These are phyloP conservation scores for Cladosporium sp. DNA, from an alignment of 2,329 filamentous ascomycete genomes.

Conservation along the genomic window DNA sequence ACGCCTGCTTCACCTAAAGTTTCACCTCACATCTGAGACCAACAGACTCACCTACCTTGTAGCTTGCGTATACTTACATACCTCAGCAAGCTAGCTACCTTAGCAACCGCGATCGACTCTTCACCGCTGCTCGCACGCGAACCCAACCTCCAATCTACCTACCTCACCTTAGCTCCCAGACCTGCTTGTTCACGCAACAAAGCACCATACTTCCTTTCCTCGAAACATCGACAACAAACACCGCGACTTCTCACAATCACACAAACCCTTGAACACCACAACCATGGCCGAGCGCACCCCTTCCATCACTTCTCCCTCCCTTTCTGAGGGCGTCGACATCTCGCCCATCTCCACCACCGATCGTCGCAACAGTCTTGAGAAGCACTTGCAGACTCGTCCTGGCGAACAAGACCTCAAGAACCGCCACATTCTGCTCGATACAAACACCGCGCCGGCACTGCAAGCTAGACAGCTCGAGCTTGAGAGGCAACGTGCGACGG, in stretches of 20 bases:
- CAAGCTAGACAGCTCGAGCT: conserved; percentile 64
- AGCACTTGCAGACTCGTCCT: conserved; percentile 46
- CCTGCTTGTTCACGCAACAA: neutral
- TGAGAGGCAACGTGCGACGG: conserved; percentile 62
- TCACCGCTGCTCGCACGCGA: conserved; percentile 1
- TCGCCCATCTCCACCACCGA: conserved; percentile 26
- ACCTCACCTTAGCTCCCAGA: neutral
- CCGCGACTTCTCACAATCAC: neutral
- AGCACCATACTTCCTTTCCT: neutral
- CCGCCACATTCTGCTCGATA: conserved; percentile 67
- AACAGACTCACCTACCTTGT: neutral
- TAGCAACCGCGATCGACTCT: neutral
- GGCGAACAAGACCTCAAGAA: conserved; percentile 65
- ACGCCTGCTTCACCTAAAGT: neutral
- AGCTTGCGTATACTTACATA: neutral
- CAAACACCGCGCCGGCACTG: conserved; percentile 66
- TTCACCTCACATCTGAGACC: neutral
- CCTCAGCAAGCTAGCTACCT: conserved; percentile 7
- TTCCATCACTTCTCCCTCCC: neutral
- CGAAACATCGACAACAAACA: neutral
- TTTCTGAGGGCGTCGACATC: conserved; percentile 20
- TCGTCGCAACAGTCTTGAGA: conserved; percentile 29
- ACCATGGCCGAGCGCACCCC: neutral
- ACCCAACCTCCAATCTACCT: neutral
- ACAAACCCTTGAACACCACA: neutral